A percentile compares a stretch with the other conserved stretches of the same genome.
Evolutionary conservation across 2,329 filamentous ascomycete genomes (phyloP).

Genomic region (Xylaria multiplex): DNA sequence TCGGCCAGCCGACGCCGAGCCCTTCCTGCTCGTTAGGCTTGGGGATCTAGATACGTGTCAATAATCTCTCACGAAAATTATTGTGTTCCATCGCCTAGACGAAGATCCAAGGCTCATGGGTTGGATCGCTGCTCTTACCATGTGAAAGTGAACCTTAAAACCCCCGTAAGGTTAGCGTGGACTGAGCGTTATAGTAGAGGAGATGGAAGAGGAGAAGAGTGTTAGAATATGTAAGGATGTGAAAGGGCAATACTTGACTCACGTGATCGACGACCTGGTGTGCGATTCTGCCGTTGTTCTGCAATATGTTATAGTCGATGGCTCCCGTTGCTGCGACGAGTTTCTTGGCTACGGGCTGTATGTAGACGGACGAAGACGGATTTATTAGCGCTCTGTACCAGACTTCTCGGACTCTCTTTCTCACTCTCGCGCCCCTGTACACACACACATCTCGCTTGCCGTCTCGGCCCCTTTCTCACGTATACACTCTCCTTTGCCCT

Average conservation of each 20-base stretch:
- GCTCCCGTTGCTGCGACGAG: conserved; percentile 81
- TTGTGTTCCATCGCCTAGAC: too few species aligned
- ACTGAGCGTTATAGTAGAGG: not conserved
- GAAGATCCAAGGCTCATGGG: not conserved
- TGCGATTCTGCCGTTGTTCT: conserved; percentile 93
- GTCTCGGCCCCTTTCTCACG: not conserved
- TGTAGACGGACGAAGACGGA: not conserved
- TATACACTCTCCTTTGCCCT: not conserved
- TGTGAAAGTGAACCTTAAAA: conserved; percentile 86
- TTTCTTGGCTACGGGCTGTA: conserved; percentile 82
- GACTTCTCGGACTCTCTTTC: not conserved
- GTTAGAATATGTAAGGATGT: too few species aligned
- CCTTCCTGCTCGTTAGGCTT: conserved; percentile 89
- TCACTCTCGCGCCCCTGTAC: not conserved
- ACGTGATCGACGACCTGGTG: conserved; percentile 95
- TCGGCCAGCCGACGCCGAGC: conserved; percentile 82
- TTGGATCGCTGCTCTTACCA: conserved; percentile 64
- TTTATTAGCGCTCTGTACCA: conserved; percentile 7
- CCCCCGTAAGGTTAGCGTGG: conserved; percentile 15
- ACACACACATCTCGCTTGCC: not conserved
- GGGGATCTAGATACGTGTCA: conserved; percentile 73
- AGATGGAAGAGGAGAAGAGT: not conserved
- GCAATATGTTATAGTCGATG: conserved; percentile 88
- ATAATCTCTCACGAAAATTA: conserved; percentile 1
- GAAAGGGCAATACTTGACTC: conserved; percentile 50